These are phyloP conservation scores for Phenoliferia sp. DNA, from an alignment of 1,284 basidiomycete species.

Conservation along the genomic window DNA sequence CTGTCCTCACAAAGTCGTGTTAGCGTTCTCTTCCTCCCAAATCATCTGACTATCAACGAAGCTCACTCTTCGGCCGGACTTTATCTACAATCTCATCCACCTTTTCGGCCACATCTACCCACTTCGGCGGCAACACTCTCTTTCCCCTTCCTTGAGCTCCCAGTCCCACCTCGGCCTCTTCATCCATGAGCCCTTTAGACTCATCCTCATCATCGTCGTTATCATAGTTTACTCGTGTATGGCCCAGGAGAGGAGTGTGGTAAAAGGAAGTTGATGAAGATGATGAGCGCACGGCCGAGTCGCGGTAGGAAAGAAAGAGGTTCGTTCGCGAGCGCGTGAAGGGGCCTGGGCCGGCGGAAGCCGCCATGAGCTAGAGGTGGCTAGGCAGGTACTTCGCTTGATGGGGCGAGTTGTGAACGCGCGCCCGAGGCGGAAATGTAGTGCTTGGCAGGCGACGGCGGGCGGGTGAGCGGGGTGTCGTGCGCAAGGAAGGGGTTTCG, in stretches of 20 bases:
- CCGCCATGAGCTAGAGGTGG: too few species aligned
- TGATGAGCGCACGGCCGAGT: slow-evolving; percentile 61
- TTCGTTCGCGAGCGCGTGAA: slow-evolving; percentile 80
- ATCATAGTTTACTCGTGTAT: not conserved
- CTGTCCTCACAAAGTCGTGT: slow-evolving; percentile 50
- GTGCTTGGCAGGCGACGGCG: too few species aligned
- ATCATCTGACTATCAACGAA: too few species aligned
- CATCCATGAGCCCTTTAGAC: slow-evolving; percentile 56
- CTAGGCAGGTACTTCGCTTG: too few species aligned
- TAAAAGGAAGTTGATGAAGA: slow-evolving; percentile 45
- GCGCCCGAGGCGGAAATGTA: too few species aligned
- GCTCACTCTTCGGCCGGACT: slow-evolving; percentile 72
- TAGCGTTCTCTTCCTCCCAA: not conserved
- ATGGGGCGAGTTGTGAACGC: too few species aligned
- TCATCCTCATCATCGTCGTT: slow-evolving; percentile 50
- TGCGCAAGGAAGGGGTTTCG: too few species aligned
- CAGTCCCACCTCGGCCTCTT: slow-evolving; percentile 24
- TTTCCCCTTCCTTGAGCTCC: slow-evolving; percentile 54
- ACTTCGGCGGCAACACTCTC: slow-evolving; percentile 43
- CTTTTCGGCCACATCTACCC: slow-evolving; percentile 86
- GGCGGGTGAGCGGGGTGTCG: too few species aligned
- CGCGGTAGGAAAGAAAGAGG: slow-evolving; percentile 90
- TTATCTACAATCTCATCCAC: slow-evolving; percentile 70
- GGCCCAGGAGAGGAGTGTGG: not conserved
- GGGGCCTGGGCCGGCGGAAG: slow-evolving; percentile 16